Evolutionary conservation across 371 early-diverging fungal genomes (phyloP), one percentile per base, ranked within the genome.

Genomic region (Blakeslea trispora): DNA sequence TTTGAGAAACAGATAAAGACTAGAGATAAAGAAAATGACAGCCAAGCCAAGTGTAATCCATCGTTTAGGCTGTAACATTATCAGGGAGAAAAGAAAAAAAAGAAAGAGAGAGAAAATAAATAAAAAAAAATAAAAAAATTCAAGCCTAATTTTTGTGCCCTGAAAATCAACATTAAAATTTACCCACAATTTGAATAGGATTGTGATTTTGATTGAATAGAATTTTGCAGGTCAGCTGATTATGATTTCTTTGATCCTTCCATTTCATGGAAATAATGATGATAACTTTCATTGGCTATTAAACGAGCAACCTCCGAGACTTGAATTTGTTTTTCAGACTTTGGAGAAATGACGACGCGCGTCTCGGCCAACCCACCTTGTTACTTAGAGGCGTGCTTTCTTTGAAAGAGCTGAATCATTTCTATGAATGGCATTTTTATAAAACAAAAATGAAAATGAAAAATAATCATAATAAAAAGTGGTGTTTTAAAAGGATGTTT

Each of bases 261-360:
- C 65, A 64, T 59, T 59, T 58, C 53, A 58, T 64, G 65, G 65
- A 64, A 64, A 64, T 64, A 56, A 64, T 64, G 65, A 64, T 64
- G 65, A 64, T 59, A 58, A 32, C 52, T 64, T 60, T 28, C 45
- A 48, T 35, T 44, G 59, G 65, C 65, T 59, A 18, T 47, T 52
- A 34, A 48, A 63, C 57, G 63, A 63, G 52, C 63, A 57, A 19
- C 47, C 63, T 57, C 49, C 63, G 28, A 24, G 22, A 50, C 9
- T 31, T n/a, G 28, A 28, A 28, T 3, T 28, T 7, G 7, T 28
- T 28, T 28, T 28, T 28, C 28, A 44, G 22, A 45, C 40, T 31
- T 19, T 39, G 59, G 65, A 52, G 65, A 59, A 41, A 59, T 64
- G 65, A 64, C 65, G 65, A 59, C 31, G 47, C 50, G 59, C 48